Conservation (phyloP, 106 monocot genomes). For the Dioscorea alata region DNA sequence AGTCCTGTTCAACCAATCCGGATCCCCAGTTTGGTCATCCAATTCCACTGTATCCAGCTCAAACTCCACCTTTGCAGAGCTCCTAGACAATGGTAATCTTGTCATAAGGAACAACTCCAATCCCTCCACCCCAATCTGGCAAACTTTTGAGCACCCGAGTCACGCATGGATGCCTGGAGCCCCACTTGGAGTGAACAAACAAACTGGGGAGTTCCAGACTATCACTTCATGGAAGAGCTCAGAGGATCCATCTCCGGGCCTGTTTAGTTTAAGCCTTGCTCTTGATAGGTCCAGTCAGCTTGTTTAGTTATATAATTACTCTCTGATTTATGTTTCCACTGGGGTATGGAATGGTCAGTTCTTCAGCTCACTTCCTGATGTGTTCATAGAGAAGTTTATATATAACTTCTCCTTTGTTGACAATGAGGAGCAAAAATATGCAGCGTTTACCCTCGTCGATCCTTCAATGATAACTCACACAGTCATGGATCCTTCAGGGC, state of each 20-base stretch:
- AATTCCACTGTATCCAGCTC: not conserved
- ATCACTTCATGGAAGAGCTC: slow-evolving; percentile 9
- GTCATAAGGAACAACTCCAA: not conserved
- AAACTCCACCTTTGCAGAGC: not conserved
- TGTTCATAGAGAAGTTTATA: not conserved
- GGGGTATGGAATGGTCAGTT: not conserved
- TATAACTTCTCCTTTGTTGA: not conserved
- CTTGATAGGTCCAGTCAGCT: not conserved
- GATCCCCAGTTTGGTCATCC: slow-evolving; percentile 6
- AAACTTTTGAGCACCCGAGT: not conserved
- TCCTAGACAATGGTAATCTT: slow-evolving; percentile 12
- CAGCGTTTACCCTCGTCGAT: not conserved
- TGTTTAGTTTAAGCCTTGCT: not conserved
- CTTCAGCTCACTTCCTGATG: not conserved
- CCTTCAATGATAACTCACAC: not conserved
- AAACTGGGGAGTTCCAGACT: not conserved
- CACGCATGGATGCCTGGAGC: slow-evolving; percentile 4
- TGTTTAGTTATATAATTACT: not conserved
- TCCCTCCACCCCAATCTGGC: not conserved
- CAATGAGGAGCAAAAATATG: not conserved
- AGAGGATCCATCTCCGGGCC: slow-evolving; percentile 7
- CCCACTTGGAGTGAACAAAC: not conserved
- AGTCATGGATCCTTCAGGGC: not conserved
- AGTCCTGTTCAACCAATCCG: not conserved
- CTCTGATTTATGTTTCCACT: not conserved